phyloP scores from a whole-genome alignment of 148 eudicot genomes.

The Vaccinium macrocarpon region DNA sequence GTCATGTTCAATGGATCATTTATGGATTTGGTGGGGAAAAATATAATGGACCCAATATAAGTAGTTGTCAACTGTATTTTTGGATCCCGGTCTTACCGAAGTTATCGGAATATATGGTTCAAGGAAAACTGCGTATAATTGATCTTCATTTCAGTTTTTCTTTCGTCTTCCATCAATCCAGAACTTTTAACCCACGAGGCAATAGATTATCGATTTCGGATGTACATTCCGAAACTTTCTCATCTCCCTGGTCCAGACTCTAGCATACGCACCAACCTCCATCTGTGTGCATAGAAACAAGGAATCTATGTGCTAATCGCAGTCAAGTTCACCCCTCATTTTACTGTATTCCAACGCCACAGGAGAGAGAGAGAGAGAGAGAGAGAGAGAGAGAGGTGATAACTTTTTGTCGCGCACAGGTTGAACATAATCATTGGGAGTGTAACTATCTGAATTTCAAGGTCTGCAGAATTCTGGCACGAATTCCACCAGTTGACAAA shows the following conservation, averaged over 20 bases:
- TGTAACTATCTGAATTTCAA: background rate
- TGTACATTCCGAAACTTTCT: too few species aligned
- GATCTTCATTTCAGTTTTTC: too few species aligned
- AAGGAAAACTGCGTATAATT: background rate
- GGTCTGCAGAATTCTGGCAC: background rate
- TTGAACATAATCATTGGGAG: background rate
- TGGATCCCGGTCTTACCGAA: background rate
- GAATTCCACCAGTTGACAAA: background rate
- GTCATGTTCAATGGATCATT: background rate
- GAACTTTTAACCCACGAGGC: background rate
- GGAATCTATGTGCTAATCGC: too few species aligned
- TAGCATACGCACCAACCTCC: too few species aligned
- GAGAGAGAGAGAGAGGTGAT: background rate
- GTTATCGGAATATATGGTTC: background rate
- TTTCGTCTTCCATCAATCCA: too few species aligned
- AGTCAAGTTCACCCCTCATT: background rate
- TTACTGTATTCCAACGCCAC: background rate
- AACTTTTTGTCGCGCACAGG: background rate
- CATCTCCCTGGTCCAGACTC: too few species aligned
- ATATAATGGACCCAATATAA: background rate
- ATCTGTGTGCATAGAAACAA: too few species aligned
- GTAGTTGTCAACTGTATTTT: background rate
- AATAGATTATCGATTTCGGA: background rate
- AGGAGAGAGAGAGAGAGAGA: background rate
- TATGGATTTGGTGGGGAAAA: background rate